phyloP scores from a whole-genome alignment of 2,329 filamentous ascomycete species.

The Fusarium musae region DNA sequence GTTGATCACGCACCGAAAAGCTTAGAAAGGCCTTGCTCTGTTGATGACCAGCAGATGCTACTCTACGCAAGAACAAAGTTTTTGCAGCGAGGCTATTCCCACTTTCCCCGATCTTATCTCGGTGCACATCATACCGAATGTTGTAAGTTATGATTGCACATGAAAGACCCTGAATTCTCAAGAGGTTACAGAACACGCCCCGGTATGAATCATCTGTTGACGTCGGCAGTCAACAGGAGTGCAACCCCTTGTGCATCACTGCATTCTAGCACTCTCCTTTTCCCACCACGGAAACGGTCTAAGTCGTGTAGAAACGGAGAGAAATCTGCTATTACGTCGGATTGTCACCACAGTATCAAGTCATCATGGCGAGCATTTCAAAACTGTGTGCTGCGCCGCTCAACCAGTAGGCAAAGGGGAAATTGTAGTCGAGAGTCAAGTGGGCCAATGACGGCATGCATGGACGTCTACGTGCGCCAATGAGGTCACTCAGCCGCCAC shows the following conservation, averaged over 20 bases:
- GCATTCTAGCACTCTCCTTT: not conserved
- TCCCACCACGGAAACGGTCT: conserved; percentile 31
- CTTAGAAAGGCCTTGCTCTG: not conserved
- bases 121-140: not conserved
- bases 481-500: conserved; percentile 42
- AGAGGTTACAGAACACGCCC: not conserved
- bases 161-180: conserved; percentile 1
- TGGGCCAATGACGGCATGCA: conserved; percentile 43
- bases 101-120: not conserved
- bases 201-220: conserved; percentile 27
- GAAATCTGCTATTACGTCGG: conserved; percentile 28
- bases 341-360: conserved; percentile 18
- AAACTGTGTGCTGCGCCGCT: conserved; percentile 20
- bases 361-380: not conserved
- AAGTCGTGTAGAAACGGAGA: conserved; percentile 30
- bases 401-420: conserved; percentile 19
- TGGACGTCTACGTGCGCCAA: conserved; percentile 25
- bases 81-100: conserved; percentile 14
- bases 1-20: not conserved
- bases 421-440: conserved; percentile 9
- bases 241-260: not conserved
- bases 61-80: not conserved
- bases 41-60: not conserved
- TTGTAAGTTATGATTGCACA: not conserved
- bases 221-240: conserved; percentile 9